Conservation (phyloP, 805 yeast species). For the Yarrowia porcina region DNA sequence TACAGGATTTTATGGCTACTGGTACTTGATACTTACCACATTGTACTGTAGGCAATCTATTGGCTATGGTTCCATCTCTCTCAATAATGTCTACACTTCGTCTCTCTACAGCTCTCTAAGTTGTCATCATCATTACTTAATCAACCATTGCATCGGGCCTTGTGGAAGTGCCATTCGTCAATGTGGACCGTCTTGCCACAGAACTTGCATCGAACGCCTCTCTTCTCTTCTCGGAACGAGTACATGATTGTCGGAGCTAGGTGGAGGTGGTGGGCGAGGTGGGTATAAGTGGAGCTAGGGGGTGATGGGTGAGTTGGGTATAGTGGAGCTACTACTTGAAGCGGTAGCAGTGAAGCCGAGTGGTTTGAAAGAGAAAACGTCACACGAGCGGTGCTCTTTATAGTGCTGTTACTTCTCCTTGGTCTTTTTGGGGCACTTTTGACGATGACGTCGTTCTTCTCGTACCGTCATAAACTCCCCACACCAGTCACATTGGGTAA, state of each 20-base stretch:
- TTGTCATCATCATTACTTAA: background rate
- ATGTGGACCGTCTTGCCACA: background rate
- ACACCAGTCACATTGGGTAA: conserved; percentile 4
- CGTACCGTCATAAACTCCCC: conserved; percentile 3
- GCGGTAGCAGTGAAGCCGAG: too few relatives aligned
- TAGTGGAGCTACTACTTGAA: background rate
- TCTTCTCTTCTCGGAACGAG: background rate
- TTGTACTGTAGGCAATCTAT: too few relatives aligned
- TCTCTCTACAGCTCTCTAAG: too few relatives aligned
- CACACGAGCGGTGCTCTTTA: background rate
- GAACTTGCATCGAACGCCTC: background rate
- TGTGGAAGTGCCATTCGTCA: background rate
- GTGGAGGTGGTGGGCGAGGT: background rate
- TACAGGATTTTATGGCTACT: too few relatives aligned
- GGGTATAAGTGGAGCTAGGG: too few relatives aligned
- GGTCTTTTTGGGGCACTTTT: background rate
- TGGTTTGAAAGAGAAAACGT: background rate
- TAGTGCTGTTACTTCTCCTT: background rate
- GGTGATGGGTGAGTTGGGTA: too few relatives aligned
- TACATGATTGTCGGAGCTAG: background rate
- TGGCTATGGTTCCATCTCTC: too few relatives aligned
- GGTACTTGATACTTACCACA: too few relatives aligned
- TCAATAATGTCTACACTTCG: too few relatives aligned
- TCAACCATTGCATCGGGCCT: background rate
- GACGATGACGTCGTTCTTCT: background rate